These are phyloP conservation scores for Litchi chinensis DNA, from an alignment of 345 rosid species.

Conservation along the genomic window DNA sequence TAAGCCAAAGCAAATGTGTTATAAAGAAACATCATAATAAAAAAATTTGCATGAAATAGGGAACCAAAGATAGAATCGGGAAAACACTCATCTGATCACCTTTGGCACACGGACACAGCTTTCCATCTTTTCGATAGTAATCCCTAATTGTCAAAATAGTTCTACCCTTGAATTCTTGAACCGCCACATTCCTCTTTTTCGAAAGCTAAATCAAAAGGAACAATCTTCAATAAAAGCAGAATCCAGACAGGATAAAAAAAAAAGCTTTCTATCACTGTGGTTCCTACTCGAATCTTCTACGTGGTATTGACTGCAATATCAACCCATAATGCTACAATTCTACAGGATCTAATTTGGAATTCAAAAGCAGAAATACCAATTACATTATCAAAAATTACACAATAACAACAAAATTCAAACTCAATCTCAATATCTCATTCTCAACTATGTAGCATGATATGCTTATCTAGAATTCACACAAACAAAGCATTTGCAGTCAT, in stretches of 20 bases:
- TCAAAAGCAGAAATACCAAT: not conserved
- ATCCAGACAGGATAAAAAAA: not conserved
- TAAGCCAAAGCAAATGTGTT: not conserved
- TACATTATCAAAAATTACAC: not conserved
- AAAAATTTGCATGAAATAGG: not conserved
- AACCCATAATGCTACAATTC: not conserved
- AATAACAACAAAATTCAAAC: too few species aligned
- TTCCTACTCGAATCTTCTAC: not conserved
- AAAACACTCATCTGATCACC: conserved; percentile 38
- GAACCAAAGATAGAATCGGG: not conserved
- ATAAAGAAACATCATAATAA: not conserved
- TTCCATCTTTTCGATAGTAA: conserved; percentile 44
- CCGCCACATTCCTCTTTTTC: conserved; percentile 47
- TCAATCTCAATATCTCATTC: not conserved
- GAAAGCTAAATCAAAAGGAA: conserved; percentile 54
- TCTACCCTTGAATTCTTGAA: conserved; percentile 53
- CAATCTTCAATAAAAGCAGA: conserved; percentile 6
- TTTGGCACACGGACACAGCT: conserved; percentile 43
- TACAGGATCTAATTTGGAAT: not conserved
- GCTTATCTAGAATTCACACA: not conserved
- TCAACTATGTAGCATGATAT: too few species aligned
- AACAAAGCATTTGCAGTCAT: not conserved
- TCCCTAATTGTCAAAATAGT: conserved; percentile 57
- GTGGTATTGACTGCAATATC: not conserved
- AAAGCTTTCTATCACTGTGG: not conserved